Base-by-base conservation (phyloP, 2,329 filamentous ascomycete species). In the Cryoendolithus antarcticus region DNA sequence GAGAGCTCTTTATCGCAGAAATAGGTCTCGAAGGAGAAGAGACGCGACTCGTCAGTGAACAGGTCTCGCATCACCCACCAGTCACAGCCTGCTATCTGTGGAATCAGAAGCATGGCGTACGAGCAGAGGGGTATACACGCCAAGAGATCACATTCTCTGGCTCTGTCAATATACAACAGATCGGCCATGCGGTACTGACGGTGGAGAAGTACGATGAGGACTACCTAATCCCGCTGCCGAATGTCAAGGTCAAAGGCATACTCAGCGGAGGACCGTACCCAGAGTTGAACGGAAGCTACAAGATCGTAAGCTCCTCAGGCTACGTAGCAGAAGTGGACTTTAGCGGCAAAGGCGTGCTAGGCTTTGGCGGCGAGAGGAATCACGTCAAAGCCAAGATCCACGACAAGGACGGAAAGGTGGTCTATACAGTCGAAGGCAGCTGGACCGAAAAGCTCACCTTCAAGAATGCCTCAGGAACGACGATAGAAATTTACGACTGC, bases 61-160 rank as follows among this genome's bases (percentile, higher is more conserved):
- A 69, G 52, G 64, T 66, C 28, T 61, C 57, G 44, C 65, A 67
- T 44, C 64, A 67, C 44, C 65, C 65, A 4, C 65, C 64, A 1
- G 56, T 68, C 5, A 67, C 65, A 7, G 65, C 64, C 3, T 67
- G 65, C 44, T 65, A 66, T 44, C 52, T 67, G 9, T 65, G 62
- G 60, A 67, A 67, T 35, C 60, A 64, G 9, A 60, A 61, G 42
- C 49, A 60, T 34, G 62, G 64, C 1, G 55, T 66, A 9, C 49
- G 61, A 30, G 64, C 64, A 7, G 61, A 67, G 44, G 65, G 65
- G 0, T 68, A 65, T 44, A 65, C 64, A 6, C 55, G 63, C 35
- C 64, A 67, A 46, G 62, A 66, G 35, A 66, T 67, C 30, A 66
- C 64, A 0, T 67, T 67, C 39, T 60, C 52, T 4, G 63, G 63